phyloP scores from a whole-genome alignment of 805 yeast genomes.

The Wickerhamiella cacticola region DNA sequence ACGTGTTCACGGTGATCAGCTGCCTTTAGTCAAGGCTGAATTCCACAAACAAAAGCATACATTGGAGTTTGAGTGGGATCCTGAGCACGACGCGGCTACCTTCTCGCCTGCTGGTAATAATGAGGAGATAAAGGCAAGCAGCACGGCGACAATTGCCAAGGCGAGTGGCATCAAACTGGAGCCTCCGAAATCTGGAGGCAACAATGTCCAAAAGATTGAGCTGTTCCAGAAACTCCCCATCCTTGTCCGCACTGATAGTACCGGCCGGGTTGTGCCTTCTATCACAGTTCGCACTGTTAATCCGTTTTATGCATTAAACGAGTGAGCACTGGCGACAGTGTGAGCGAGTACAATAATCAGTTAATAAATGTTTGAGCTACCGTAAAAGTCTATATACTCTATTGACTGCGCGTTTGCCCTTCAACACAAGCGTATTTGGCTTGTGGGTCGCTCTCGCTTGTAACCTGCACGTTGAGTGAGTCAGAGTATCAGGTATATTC shows the following conservation, averaged over 20 bases:
- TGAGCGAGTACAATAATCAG: slow-evolving; percentile 1
- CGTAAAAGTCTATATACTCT: neutral
- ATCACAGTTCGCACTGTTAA: slow-evolving; percentile 82
- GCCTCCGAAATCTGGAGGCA: slow-evolving; percentile 48
- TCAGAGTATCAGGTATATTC: neutral
- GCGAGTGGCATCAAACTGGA: slow-evolving; percentile 15
- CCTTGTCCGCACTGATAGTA: slow-evolving; percentile 77
- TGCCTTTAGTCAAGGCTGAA: slow-evolving; percentile 86
- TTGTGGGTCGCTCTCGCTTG: too few species aligned
- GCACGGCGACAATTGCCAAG: slow-evolving; percentile 11
- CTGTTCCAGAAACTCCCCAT: slow-evolving; percentile 74
- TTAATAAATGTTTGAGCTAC: neutral
- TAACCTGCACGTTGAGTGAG: too few species aligned
- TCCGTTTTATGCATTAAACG: slow-evolving; percentile 43
- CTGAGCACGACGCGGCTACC: slow-evolving; percentile 83
- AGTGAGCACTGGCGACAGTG: neutral
- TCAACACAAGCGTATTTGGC: too few species aligned
- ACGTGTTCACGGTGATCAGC: slow-evolving; percentile 75
- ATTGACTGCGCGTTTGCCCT: neutral
- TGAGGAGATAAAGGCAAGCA: neutral
- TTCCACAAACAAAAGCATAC: slow-evolving; percentile 57
- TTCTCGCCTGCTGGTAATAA: slow-evolving; percentile 48
- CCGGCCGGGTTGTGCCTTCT: slow-evolving; percentile 84
- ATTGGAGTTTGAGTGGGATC: slow-evolving; percentile 84
- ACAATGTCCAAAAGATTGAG: slow-evolving; percentile 65